phyloP scores from a whole-genome alignment of 345 rosid genomes.

The Populus tremula region DNA sequence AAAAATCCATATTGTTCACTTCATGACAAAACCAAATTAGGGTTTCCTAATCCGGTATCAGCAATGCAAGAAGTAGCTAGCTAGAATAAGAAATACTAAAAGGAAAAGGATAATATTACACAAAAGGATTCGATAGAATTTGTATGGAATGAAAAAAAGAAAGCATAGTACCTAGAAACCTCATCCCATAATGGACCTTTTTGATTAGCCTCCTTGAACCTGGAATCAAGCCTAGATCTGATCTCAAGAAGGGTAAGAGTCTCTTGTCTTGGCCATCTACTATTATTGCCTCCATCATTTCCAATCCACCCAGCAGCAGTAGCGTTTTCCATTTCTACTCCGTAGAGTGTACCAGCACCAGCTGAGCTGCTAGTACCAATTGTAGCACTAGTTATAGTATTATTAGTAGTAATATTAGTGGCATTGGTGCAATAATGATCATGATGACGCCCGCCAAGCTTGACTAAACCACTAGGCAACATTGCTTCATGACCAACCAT shows the following conservation, averaged over 20 bases:
- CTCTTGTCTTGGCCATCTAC: constrained; percentile 98
- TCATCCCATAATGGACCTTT: constrained; percentile 97
- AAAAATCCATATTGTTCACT: background rate
- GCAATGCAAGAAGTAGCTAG: background rate
- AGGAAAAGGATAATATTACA: background rate
- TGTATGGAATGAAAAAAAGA: background rate
- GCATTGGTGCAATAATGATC: constrained; percentile 15
- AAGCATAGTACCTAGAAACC: constrained; percentile 68
- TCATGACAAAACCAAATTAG: background rate
- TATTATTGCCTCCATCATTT: constrained; percentile 47
- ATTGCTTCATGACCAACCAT: constrained; percentile 9
- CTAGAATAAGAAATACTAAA: background rate
- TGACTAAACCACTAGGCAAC: constrained; percentile 25
- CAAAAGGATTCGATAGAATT: background rate
- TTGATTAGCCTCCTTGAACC: constrained; percentile 93
- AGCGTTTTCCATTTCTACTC: constrained; percentile 10
- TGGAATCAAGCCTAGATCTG: constrained; percentile 93
- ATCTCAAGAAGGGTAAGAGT: constrained; percentile 91
- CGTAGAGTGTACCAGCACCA: background rate
- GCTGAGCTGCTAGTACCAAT: background rate
- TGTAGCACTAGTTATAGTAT: constrained; percentile 1
- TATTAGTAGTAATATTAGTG: background rate
- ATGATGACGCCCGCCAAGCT: constrained; percentile 10
- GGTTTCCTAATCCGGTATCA: constrained; percentile 7
- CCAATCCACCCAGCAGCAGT: constrained; percentile 20